Evolutionary conservation across 2,329 filamentous ascomycete species (phyloP).

Genomic region (Acrocalymma vagum): DNA sequence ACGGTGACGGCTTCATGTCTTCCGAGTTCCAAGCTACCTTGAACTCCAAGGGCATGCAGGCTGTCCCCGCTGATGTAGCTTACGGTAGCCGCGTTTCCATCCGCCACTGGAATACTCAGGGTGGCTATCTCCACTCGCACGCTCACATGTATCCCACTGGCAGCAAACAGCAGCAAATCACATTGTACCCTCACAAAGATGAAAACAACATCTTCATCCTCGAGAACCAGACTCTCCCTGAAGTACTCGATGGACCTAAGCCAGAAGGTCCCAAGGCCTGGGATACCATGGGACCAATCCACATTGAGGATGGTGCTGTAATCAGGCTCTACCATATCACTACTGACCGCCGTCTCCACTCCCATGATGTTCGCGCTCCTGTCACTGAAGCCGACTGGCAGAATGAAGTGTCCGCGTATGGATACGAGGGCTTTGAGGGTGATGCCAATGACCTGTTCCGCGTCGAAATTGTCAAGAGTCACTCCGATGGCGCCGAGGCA

Average conservation of each 20-base stretch:
- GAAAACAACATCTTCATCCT: constrained; percentile 95
- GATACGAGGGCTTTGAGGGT: constrained; percentile 94
- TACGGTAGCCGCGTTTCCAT: constrained; percentile 87
- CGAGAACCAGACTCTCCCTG: constrained; percentile 95
- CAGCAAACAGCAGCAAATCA: constrained; percentile 98
- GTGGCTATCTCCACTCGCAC: constrained; percentile 96
- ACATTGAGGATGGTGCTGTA: constrained; percentile 80
- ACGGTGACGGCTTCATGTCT: constrained; percentile 99
- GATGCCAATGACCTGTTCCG: constrained; percentile 97
- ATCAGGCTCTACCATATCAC: constrained; percentile 84
- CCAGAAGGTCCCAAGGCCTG: constrained; percentile 85
- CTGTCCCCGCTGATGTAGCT: constrained; percentile 89
- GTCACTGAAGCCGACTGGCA: constrained; percentile 72
- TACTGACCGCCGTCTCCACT: constrained; percentile 91
- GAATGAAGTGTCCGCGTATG: constrained; percentile 95
- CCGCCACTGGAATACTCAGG: constrained; percentile 96
- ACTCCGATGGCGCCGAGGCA: constrained; percentile 80
- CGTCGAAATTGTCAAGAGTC: constrained; percentile 89
- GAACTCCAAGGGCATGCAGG: constrained; percentile 96
- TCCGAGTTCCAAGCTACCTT: constrained; percentile 98
- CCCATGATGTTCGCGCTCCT: constrained; percentile 81
- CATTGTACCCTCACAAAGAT: constrained; percentile 98
- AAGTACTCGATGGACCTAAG: constrained; percentile 76
- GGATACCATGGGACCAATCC: constrained; percentile 75
- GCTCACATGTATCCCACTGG: constrained; percentile 96